Evolutionary conservation across 345 rosid species (phyloP).

Genomic region (Hypericum androsaemum): DNA sequence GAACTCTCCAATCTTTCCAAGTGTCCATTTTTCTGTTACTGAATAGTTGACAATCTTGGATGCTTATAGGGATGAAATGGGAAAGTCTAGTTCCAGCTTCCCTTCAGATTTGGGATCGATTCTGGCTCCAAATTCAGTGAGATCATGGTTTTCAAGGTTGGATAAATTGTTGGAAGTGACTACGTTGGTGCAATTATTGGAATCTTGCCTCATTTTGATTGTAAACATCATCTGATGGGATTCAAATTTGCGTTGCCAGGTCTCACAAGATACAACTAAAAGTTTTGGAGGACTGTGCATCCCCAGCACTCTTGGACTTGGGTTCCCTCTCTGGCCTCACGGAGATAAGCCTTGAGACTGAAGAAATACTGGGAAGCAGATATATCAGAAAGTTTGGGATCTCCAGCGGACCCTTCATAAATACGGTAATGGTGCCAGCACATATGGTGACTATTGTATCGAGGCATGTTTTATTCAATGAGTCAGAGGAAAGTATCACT

Average conservation of each 20-base stretch:
- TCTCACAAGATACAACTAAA: constrained; percentile 50
- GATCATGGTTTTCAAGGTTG: constrained; percentile 77
- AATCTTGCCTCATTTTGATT: background rate
- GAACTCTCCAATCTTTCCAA: constrained; percentile 10
- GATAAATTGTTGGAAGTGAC: constrained; percentile 6
- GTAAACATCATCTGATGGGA: background rate
- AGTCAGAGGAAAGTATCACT: constrained; percentile 50
- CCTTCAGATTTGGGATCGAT: constrained; percentile 59
- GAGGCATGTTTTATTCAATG: constrained; percentile 62
- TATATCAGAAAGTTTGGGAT: constrained; percentile 66
- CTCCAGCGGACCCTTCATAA: constrained; percentile 46
- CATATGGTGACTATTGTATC: constrained; percentile 60
- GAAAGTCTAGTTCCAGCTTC: constrained; percentile 33
- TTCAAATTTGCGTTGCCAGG: constrained; percentile 30
- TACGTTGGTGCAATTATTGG: constrained; percentile 5
- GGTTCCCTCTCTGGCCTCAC: constrained; percentile 83
- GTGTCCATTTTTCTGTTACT: constrained; percentile 3
- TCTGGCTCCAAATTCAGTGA: constrained; percentile 54
- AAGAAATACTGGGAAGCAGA: constrained; percentile 40
- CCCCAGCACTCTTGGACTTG: constrained; percentile 57
- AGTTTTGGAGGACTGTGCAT: constrained; percentile 41
- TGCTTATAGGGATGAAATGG: constrained; percentile 53
- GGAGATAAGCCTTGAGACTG: constrained; percentile 59
- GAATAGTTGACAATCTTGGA: constrained; percentile 12
- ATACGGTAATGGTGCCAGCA: constrained; percentile 45